Conservation (phyloP, 192 early-diverging fungal species). For the Linnemannia exigua region DNA sequence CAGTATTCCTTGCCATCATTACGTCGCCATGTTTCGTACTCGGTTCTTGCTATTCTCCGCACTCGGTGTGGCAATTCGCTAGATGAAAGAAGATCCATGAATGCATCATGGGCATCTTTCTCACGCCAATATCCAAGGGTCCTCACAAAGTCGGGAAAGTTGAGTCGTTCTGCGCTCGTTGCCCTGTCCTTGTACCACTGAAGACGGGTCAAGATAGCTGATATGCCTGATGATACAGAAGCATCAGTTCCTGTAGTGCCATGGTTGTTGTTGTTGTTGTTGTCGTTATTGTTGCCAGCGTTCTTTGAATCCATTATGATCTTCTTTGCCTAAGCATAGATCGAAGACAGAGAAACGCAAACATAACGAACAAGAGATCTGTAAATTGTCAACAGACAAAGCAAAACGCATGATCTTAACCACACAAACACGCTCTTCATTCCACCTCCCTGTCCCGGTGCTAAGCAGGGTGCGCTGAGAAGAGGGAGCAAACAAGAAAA, state of each 20-base stretch:
- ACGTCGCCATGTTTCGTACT: conserved; percentile 32
- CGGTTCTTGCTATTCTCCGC: conserved; percentile 10
- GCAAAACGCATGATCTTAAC: not conserved
- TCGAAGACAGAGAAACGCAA: not conserved
- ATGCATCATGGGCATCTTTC: conserved; percentile 26
- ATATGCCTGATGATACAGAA: conserved; percentile 1
- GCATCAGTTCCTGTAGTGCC: not conserved
- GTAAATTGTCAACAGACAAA: not conserved
- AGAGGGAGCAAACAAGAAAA: not conserved
- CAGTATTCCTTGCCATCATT: conserved; percentile 35
- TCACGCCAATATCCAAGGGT: conserved; percentile 23
- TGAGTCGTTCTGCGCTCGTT: conserved; percentile 6
- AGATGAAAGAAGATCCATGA: conserved; percentile 19
- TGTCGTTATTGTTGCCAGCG: conserved; percentile 5
- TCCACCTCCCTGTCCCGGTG: conserved; percentile 3
- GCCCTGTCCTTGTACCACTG: conserved; percentile 17
- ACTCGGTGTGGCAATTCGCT: conserved; percentile 15
- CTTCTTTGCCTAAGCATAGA: not conserved
- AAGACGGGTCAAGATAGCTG: conserved; percentile 12
- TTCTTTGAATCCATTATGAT: conserved; percentile 8
- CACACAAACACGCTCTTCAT: not conserved
- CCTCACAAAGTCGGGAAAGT: conserved; percentile 24
- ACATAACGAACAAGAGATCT: not conserved
- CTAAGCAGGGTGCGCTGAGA: conserved; percentile 4
- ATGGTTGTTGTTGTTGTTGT: conserved; percentile 1